Base-by-base conservation (phyloP, 2,329 filamentous ascomycete species). In the Epichloe gansuensis region DNA sequence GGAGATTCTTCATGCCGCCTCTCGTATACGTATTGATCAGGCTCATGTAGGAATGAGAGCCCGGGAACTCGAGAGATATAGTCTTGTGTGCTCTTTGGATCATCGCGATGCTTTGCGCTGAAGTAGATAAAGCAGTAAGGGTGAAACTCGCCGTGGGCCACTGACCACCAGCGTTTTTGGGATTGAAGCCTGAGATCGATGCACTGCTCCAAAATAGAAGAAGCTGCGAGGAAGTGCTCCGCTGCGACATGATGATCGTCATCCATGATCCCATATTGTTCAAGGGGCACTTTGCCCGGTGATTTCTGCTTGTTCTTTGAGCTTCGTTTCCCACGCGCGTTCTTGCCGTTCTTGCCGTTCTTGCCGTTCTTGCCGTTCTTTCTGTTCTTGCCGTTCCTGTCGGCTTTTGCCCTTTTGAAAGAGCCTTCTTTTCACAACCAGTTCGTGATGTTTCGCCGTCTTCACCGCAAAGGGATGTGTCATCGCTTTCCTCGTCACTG, bases 51-150 rank as follows among this genome's bases (percentile, higher is more conserved):
- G 68, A 68, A 11, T 75, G 69, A 48, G 72, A 64, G 0, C 66
- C 72, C 1, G 72, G 69, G 43, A 76, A 77, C 31, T 76, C 70
- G 17, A 69, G 55, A 51, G 72, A 75, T 1, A 77, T 72, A 6
- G 57, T 57, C 0, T 62, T 56, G 47, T 67, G 65, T 1, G 66
- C 63, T 47, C 66, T 61, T 50, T 71, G 66, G 25, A 76, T 56
- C 64, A 72, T 71, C 12, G 61, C 34, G 13, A 52, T 47, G 34
- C 42, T n/a, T 8, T 46, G 50, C 4, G 4, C 43, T 5, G 43
- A 39, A 5, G 4, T 42, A 12, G 43, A 21, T 0, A 45, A 4
- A 15, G 50, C 35, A 11, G 9, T 5, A 42, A 47, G 21, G 13
- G 35, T 47, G 13, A 3, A 1, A 3, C 1, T 15, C 4, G 8